Evolutionary conservation across 768 basidiomycete genomes (phyloP).

Genomic region (Pleurotus citrinopileatus): DNA sequence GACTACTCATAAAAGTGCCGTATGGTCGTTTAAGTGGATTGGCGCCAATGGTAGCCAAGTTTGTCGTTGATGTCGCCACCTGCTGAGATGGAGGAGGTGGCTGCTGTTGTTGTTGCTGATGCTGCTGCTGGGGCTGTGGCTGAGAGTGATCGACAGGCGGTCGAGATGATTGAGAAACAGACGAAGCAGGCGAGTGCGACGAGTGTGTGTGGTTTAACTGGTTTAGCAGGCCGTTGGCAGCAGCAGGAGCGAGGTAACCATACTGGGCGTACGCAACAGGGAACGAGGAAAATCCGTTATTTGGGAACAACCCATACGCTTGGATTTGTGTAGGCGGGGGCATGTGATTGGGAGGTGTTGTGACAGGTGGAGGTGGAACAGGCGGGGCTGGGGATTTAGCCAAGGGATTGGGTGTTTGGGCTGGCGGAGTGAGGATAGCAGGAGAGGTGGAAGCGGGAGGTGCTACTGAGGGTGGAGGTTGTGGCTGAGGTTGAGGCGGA

Average conservation of each 20-base stretch:
- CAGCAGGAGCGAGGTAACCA: neutral
- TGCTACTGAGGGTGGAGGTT: constrained; percentile 13
- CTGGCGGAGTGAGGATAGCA: constrained; percentile 9
- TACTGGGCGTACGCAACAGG: constrained; percentile 20
- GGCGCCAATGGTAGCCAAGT: constrained; percentile 1
- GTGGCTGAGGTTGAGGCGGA: constrained; percentile 14
- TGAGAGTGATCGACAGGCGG: constrained; percentile 13
- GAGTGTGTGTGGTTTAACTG: neutral
- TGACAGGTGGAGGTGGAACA: constrained; percentile 16
- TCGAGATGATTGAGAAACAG: neutral
- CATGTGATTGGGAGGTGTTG: constrained; percentile 14
- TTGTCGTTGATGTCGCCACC: neutral
- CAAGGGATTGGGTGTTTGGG: constrained; percentile 4
- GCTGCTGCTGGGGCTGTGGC: constrained; percentile 19
- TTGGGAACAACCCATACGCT: constrained; percentile 14
- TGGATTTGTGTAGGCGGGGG: constrained; percentile 18
- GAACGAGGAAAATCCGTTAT: constrained; percentile 11
- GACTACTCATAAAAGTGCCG: constrained; percentile 14
- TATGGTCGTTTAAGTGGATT: constrained; percentile 12
- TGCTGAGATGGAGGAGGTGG: constrained; percentile 16
- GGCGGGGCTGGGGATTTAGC: constrained; percentile 1
- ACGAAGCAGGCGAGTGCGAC: neutral
- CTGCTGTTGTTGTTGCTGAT: constrained; percentile 16
- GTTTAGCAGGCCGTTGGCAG: neutral
- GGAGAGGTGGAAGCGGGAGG: constrained; percentile 9